Base-by-base conservation (phyloP, 495 filamentous ascomycete species). In the Platismatia glauca region DNA sequence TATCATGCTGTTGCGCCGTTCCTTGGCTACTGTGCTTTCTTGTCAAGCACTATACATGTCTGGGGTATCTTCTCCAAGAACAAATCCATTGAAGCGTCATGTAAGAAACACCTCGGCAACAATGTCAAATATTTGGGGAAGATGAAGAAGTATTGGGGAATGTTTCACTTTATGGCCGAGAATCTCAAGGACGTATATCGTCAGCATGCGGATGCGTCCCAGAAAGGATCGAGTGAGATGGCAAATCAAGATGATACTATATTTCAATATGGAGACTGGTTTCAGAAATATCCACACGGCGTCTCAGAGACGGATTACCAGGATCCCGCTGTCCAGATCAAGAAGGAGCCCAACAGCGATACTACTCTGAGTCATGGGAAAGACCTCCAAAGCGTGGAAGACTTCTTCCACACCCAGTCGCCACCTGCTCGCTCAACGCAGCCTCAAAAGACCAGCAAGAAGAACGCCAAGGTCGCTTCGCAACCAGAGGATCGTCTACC, bases 201-300 rank as follows among this genome's bases (percentile, higher is more conserved):
- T 57, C 86, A 87, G 37, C 92, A 90, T 69, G 87, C 90, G 35
- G 91, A 96, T 74, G 87, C 88, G 37, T 82, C 86, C 33, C 74
- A 76, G 59, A 70, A 62, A 43, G 39, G 56, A n/a, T 62, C 44
- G 8, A 50, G 39, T 57, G 76, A 76, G 37, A 73, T 77, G 3
- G 79, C 75, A 60, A 79, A 83, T 57, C 74, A 84, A 44, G 84
- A 83, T 27, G 75, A 82, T 2, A 75, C 77, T 16, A 89, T 96
- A 72, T 92, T 96, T 76, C 93, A 97, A 70, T 98, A 97, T 68
- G 92, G 92, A 41, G 94, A 98, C 73, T 98, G 94, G 94, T 97
- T 97, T 69, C 85, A 92, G 70, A 86, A 89, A 66, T 97, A 97
- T 75, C 94, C 94, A 1, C 90, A 94, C 68, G 94, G 94, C 15